A percentile compares a stretch with the other conserved stretches of the same genome.
Conservation (phyloP, 805 yeast genomes). For the Metschnikowia peoriensis region DNA sequence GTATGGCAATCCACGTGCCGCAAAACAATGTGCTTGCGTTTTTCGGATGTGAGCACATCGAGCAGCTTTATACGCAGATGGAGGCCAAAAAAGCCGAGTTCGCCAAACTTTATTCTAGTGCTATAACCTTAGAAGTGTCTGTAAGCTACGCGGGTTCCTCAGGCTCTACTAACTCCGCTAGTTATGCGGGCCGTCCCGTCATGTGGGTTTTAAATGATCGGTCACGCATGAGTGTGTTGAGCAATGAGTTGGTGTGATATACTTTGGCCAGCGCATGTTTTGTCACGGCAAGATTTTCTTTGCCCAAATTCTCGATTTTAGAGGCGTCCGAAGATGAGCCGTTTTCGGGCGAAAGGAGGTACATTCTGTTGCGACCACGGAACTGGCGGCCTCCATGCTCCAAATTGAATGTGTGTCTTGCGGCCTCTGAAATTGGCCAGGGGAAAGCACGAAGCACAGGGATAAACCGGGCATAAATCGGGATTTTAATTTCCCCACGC, state of each 20-base stretch:
- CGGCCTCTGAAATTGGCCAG: constrained; percentile 59
- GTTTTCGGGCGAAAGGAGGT: constrained; percentile 5
- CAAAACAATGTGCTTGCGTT: constrained; percentile 8
- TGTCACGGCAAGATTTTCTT: constrained; percentile 4
- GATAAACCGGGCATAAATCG: constrained; percentile 71
- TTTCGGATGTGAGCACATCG: constrained; percentile 14
- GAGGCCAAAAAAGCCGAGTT: constrained; percentile 5
- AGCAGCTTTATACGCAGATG: constrained; percentile 19
- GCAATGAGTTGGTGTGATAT: constrained; percentile 6
- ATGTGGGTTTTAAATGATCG: constrained; percentile 13
- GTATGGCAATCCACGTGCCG: constrained; percentile 12
- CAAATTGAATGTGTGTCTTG: constrained; percentile 63
- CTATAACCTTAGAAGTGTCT: constrained; percentile 9
- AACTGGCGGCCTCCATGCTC: constrained; percentile 37
- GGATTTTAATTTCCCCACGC: constrained; percentile 67
- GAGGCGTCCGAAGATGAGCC: neutral
- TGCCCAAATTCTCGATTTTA: neutral
- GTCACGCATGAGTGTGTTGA: constrained; percentile 9
- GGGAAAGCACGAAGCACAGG: constrained; percentile 74
- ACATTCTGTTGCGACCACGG: neutral
- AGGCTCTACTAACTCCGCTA: neutral
- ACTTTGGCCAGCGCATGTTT: neutral
- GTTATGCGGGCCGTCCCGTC: neutral
- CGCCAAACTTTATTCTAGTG: neutral
- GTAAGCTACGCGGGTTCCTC: constrained; percentile 1